phyloP scores from a whole-genome alignment of 306 rosid species.

The Gastrolobium bilobum region DNA sequence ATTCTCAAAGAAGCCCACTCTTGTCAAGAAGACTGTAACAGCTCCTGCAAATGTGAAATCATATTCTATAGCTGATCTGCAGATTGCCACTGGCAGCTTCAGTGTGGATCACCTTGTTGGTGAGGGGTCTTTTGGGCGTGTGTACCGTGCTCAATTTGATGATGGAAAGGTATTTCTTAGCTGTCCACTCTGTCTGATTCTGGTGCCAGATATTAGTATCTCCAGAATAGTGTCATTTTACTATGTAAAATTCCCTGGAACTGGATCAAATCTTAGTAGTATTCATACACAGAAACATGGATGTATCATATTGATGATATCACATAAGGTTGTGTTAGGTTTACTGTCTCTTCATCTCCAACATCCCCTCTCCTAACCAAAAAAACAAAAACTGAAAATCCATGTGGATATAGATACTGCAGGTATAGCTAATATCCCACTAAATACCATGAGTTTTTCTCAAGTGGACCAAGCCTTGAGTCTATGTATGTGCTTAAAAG shows the following conservation, averaged over 20 bases:
- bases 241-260: slow-evolving; percentile 14
- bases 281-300: neutral
- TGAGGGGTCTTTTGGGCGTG: slow-evolving; percentile 95
- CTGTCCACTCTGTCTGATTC: slow-evolving; percentile 36
- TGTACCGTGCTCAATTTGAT: slow-evolving; percentile 85
- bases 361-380: neutral
- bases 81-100: slow-evolving; percentile 96
- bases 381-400: neutral
- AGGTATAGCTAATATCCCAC: neutral
- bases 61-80: slow-evolving; percentile 91
- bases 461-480: slow-evolving; percentile 20
- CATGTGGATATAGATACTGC: neutral
- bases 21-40: slow-evolving; percentile 66
- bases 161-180: slow-evolving; percentile 79
- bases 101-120: slow-evolving; percentile 86
- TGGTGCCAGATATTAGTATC: slow-evolving; percentile 23
- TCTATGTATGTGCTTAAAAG: slow-evolving; percentile 14
- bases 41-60: slow-evolving; percentile 73
- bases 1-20: slow-evolving; percentile 65
- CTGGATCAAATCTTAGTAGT: slow-evolving; percentile 29
- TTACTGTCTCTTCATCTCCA: slow-evolving; percentile 22
- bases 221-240: slow-evolving; percentile 16
- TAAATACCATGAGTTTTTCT: slow-evolving; percentile 8
- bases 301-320: slow-evolving; percentile 2
- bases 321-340: slow-evolving; percentile 11